Evolutionary conservation across 2,329 filamentous ascomycete genomes (phyloP).

Genomic region (Cercospora janseana): DNA sequence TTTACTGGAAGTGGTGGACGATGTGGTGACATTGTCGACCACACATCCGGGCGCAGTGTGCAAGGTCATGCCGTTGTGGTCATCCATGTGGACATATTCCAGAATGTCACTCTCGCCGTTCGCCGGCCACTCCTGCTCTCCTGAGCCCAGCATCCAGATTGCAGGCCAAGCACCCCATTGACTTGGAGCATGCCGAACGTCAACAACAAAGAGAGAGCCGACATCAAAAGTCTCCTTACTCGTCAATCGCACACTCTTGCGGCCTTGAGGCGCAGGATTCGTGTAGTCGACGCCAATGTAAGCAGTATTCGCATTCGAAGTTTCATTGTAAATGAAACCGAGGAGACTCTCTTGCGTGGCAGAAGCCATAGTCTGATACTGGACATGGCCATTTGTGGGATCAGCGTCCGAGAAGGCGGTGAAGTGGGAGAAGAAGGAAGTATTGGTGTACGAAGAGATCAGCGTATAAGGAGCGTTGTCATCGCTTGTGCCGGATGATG

Average conservation of each 20-base stretch:
- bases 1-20: constrained; percentile 12
- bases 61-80: constrained; percentile 47
- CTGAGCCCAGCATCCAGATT: constrained; percentile 42
- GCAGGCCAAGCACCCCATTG: constrained; percentile 55
- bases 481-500: constrained; percentile 12
- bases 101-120: constrained; percentile 52
- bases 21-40: constrained; percentile 38
- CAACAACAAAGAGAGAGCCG: constrained; percentile 51
- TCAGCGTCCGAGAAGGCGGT: constrained; percentile 45
- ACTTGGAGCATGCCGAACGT: constrained; percentile 53
- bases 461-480: constrained; percentile 36
- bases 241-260: constrained; percentile 49
- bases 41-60: constrained; percentile 48
- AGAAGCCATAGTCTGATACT: constrained; percentile 23
- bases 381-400: constrained; percentile 44
- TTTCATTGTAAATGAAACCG: constrained; percentile 43
- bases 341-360: constrained; percentile 42
- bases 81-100: constrained; percentile 48
- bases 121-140: constrained; percentile 38
- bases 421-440: constrained; percentile 48
- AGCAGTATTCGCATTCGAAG: constrained; percentile 36
- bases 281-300: constrained; percentile 50
- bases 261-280: constrained; percentile 38
- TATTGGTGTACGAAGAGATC: constrained; percentile 32
- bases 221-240: constrained; percentile 48